Base-by-base conservation (phyloP, 2,329 filamentous ascomycete species). In the Lasiodiplodia sp. region DNA sequence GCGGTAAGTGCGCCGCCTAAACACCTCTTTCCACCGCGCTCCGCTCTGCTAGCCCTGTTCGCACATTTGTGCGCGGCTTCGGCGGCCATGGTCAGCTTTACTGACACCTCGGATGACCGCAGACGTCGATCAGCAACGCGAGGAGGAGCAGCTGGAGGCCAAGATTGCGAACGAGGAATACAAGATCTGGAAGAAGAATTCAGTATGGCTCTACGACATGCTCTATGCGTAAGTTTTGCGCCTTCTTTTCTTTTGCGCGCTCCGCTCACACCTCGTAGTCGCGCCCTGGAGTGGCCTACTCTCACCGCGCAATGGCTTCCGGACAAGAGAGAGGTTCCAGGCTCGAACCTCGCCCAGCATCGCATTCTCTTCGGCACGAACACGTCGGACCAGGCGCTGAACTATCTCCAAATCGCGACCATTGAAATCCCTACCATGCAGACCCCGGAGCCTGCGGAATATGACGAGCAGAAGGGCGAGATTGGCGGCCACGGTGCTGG, bases 151-250 rank as follows among this genome's bases (percentile, higher is more conserved):
- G 77, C 82, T 88, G 73, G 89, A 92, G 77, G 91, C 96, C 81
- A 94, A 96, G 82, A 86, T 97, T 70, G 94, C 98, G 82, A 98
- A 98, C 75, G 96, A 99, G 85, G 96, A 99, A 80, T 99, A 99
- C 88, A 99, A 99, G 81, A 97, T 95, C 73, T 99, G 96, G 96
- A 99, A 99, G 87, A 99, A 99, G 86, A 99, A 99, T 82, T 93
- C 92, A 72, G 94, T 96, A 3, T 98, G 98, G 78, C 91, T 99
- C 75, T 99, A 99, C 81, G 96, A 99, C 80, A 93, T 97, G 89
- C 96, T 99, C 72, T 86, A 98, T 71, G 94, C 90, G 89, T 90
- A 80, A 72, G 72, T 67, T 18, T 18, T 28, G 31, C 8, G 7
- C n/a, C 10, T 44, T 34, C 55, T 21, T 28, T 28, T 31, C n/a